phyloP scores from a whole-genome alignment of 1,139 yeast species.

The Hyphopichia burtonii region DNA sequence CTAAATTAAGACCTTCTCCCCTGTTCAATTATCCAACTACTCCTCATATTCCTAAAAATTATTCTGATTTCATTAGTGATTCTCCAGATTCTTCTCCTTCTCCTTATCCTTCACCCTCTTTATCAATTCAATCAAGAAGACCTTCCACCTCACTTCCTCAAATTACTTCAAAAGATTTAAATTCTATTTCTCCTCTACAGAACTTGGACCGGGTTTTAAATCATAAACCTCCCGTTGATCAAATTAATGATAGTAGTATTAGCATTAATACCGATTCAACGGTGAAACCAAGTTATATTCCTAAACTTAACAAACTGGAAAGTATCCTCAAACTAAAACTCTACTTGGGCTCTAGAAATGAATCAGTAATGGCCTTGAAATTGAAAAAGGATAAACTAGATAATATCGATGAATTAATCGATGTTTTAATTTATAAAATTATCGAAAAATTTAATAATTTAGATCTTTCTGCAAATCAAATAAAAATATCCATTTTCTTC shows the following conservation, averaged over 20 bases:
- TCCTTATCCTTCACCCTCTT: not conserved
- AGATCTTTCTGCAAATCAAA: constrained; percentile 8
- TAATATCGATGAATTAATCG: constrained; percentile 23
- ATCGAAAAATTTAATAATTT: constrained; percentile 15
- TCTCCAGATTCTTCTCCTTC: not conserved
- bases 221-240: not conserved
- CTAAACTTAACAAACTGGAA: constrained; percentile 2
- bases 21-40: not conserved
- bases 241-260: not conserved
- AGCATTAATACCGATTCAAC: not conserved
- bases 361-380: constrained; percentile 18
- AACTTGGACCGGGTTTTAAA: not conserved
- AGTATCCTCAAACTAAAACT: constrained; percentile 20
- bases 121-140: not conserved
- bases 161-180: not conserved
- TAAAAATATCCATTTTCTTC: constrained; percentile 24
- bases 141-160: not conserved
- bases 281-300: not conserved
- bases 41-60: too few relatives aligned
- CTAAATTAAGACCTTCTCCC: not conserved
- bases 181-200: not conserved
- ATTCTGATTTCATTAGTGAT: not conserved
- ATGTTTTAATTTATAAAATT: constrained; percentile 21
- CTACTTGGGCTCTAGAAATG: constrained; percentile 9
- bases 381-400: constrained; percentile 27